Base-by-base conservation (phyloP, 805 yeast species). In the Nakazawaea holstii region DNA sequence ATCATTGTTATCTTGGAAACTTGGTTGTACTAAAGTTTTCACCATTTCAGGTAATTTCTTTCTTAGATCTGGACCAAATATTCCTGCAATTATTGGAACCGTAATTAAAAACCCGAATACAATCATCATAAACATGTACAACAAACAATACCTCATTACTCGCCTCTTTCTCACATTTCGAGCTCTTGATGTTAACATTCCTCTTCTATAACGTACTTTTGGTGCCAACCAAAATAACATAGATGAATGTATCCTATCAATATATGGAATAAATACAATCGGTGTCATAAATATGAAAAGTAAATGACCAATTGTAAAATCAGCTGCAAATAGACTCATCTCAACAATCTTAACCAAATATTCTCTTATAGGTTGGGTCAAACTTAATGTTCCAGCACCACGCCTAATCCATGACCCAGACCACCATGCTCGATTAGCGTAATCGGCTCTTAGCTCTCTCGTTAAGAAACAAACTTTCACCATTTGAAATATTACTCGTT, bases 1-100 rank as follows among this genome's bases (percentile, higher is more conserved):
- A 57, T 84, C 89, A 55, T 84, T 82, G 53, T 82, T 80, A 39
- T 75, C 68, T 56, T 82, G 87, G 35, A 64, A 57, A 35, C 66
- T 73, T 1, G 90, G 89, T 58, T 84, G 90, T 7, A 82, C 58
- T 35, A 80, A 54, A 2, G 77, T 77, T 43, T 43, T 52, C 11
- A 52, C 54, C 4, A 53, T 38, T 13, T 46, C 49, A 2, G 69
- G 15, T 33, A 45, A 20, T 27, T 44, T 49, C 14, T 49, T 45
- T 50, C 51, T 39, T 53, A 48, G 24, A 51, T 53, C 32, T 49
- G 49, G 35, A 46, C 29, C 3, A 52, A 26, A 33, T 14, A 15
- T 39, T 36, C 42, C 43, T 26, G 33, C 42, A 38, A 79, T 54
- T 13, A 77, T 58, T 1, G 90, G 89, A 1, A 68, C 69, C 17